A percentile compares a stretch with the other conserved stretches of the same genome.
Evolutionary conservation across 495 filamentous ascomycete genomes (phyloP).

Genomic region (Bathelium albidoporum): DNA sequence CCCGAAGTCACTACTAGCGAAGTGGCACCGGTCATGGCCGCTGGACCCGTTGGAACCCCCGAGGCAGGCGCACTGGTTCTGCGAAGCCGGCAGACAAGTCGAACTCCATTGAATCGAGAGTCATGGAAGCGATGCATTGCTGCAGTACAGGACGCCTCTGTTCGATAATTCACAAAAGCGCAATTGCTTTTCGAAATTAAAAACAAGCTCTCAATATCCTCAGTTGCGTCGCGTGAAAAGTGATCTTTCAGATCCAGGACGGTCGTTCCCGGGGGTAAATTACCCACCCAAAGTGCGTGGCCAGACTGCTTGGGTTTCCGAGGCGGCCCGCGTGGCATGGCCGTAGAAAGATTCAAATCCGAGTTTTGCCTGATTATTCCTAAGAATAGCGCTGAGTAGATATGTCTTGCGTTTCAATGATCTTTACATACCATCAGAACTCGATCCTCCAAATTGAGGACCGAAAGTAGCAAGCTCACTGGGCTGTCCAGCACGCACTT

Average conservation of each 20-base stretch:
- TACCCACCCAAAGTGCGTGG: constrained; percentile 94
- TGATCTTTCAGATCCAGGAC: constrained; percentile 79
- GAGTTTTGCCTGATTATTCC: background rate
- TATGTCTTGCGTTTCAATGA: background rate
- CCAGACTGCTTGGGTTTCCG: constrained; percentile 89
- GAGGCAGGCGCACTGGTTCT: constrained; percentile 35
- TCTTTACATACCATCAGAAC: background rate
- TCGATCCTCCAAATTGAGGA: background rate
- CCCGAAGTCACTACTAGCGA: constrained; percentile 11
- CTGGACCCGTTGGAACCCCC: constrained; percentile 23
- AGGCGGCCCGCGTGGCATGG: constrained; percentile 65
- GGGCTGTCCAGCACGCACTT: background rate
- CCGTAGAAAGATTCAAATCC: background rate
- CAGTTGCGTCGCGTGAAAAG: constrained; percentile 69
- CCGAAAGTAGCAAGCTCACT: background rate
- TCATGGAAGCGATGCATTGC: constrained; percentile 85
- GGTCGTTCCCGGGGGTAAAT: constrained; percentile 71
- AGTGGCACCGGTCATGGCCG: constrained; percentile 19
- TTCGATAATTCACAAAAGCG: constrained; percentile 92
- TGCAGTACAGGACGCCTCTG: constrained; percentile 62
- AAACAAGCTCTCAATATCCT: constrained; percentile 81
- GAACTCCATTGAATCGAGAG: constrained; percentile 75
- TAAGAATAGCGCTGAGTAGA: background rate
- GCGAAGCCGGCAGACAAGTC: constrained; percentile 83
- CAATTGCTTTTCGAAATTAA: constrained; percentile 97